phyloP scores from a whole-genome alignment of 2,329 filamentous ascomycete species.

The Sporothrix pallida region DNA sequence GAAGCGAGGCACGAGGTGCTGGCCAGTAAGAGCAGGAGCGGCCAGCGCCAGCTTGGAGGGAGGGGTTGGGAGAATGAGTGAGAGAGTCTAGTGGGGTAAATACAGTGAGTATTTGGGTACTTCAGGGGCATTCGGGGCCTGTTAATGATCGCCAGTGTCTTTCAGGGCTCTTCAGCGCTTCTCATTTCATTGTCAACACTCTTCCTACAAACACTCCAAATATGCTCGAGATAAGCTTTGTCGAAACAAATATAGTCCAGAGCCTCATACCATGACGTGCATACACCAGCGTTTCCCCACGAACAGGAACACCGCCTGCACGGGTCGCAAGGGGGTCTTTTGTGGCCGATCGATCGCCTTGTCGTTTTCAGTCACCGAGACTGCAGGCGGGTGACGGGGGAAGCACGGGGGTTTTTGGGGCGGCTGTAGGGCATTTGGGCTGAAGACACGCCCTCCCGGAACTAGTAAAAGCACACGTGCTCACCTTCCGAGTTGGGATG shows the following conservation, averaged over 20 bases:
- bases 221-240: background rate
- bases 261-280: slow-evolving; percentile 26
- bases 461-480: slow-evolving; percentile 34
- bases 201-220: no score
- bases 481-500: slow-evolving; percentile 15
- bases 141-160: background rate
- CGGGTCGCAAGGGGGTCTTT: slow-evolving; percentile 26
- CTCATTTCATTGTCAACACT: background rate
- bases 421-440: slow-evolving; percentile 6
- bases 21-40: slow-evolving; percentile 5
- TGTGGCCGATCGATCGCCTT: slow-evolving; percentile 30
- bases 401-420: slow-evolving; percentile 14
- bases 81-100: background rate
- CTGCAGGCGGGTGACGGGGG: slow-evolving; percentile 7
- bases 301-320: slow-evolving; percentile 28
- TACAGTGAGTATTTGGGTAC: background rate
- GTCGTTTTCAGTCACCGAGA: slow-evolving; percentile 31
- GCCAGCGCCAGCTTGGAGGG: background rate
- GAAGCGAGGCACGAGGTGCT: slow-evolving; percentile 26
- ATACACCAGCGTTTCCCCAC: slow-evolving; percentile 23
- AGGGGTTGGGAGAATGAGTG: background rate
- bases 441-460: slow-evolving; percentile 25
- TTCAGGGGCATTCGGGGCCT: background rate
- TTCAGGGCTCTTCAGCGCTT: background rate
- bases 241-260: slow-evolving; percentile 22